A percentile compares a stretch with the other conserved stretches of the same genome.
Conservation (phyloP, 805 yeast genomes). For the baker's yeast (Saccharomyces cerevisiae) region DNA sequence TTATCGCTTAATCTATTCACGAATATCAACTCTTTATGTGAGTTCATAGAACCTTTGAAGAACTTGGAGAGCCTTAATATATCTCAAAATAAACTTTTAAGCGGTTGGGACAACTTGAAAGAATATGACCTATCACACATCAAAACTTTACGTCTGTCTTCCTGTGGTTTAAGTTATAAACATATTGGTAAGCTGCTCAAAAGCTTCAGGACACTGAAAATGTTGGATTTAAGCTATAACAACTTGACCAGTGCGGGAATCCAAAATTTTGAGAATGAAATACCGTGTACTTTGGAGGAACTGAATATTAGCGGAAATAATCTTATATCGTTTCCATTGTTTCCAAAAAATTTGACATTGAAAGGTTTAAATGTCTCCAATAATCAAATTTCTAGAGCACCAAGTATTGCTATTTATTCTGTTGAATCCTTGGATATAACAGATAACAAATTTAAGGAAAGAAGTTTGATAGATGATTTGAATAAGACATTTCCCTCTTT, state of each 20-base stretch:
- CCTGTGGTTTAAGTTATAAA: constrained; percentile 10
- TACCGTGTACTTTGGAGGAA: constrained; percentile 9
- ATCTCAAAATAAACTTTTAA: constrained; percentile 44
- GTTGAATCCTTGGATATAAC: constrained; percentile 40
- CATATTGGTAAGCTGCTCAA: constrained; percentile 6
- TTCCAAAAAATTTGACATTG: constrained; percentile 1
- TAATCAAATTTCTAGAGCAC: constrained; percentile 3
- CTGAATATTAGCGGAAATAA: constrained; percentile 13
- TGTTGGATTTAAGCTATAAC: constrained; percentile 9
- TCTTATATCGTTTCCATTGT: constrained; percentile 9
- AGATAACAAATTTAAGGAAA: constrained; percentile 38
- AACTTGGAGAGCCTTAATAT: constrained; percentile 37
- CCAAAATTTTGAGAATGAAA: not conserved
- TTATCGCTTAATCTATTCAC: constrained; percentile 51
- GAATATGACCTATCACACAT: constrained; percentile 1
- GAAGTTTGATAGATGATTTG: constrained; percentile 44
- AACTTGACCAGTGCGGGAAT: constrained; percentile 1
- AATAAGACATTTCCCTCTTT: constrained; percentile 35
- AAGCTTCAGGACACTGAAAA: constrained; percentile 33
- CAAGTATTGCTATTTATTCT: not conserved
- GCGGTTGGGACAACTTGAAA: constrained; percentile 1
- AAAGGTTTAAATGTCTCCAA: constrained; percentile 8
- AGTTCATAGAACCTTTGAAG: constrained; percentile 33
- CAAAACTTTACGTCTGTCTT: constrained; percentile 19
- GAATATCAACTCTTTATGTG: constrained; percentile 33